Evolutionary conservation across 805 yeast species (phyloP).

Genomic region (Starmerella powellii): DNA sequence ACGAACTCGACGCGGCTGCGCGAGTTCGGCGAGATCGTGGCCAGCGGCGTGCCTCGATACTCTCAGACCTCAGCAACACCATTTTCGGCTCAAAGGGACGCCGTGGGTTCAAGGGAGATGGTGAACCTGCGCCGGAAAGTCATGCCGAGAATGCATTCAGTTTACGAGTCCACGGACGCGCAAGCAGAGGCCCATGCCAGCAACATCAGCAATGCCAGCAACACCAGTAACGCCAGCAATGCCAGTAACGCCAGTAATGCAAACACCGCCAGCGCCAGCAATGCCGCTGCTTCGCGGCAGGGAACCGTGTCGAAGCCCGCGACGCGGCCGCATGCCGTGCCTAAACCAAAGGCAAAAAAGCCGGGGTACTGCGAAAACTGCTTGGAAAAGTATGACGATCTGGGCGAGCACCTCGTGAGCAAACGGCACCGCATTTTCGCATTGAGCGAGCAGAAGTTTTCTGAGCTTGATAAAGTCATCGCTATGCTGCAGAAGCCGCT

Average conservation of each 20-base stretch:
- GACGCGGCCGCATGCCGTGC: constrained; percentile 1
- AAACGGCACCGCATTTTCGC: constrained; percentile 73
- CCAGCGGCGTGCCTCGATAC: constrained; percentile 47
- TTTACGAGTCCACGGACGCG: too few species aligned
- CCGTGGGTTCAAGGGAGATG: constrained; percentile 33
- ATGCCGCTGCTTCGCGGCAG: constrained; percentile 9
- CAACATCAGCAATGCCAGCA: too few species aligned
- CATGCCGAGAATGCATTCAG: background rate
- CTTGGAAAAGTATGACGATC: constrained; percentile 64
- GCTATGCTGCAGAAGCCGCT: constrained; percentile 33
- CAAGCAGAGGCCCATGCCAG: too few species aligned
- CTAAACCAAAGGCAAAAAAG: constrained; percentile 20
- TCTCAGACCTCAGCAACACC: constrained; percentile 30
- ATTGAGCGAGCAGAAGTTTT: constrained; percentile 53
- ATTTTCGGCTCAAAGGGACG: constrained; percentile 24
- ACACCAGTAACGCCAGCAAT: background rate
- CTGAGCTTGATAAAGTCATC: constrained; percentile 64
- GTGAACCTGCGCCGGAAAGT: constrained; percentile 34
- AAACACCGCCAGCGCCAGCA: background rate
- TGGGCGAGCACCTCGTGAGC: constrained; percentile 61
- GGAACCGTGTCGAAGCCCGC: constrained; percentile 18
- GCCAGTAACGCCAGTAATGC: background rate
- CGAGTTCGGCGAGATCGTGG: constrained; percentile 43
- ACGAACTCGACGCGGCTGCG: constrained; percentile 13
- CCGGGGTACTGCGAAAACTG: constrained; percentile 95